Conservation (phyloP, 2,329 filamentous ascomycete species). For the Botryotinia narcissicola region DNA sequence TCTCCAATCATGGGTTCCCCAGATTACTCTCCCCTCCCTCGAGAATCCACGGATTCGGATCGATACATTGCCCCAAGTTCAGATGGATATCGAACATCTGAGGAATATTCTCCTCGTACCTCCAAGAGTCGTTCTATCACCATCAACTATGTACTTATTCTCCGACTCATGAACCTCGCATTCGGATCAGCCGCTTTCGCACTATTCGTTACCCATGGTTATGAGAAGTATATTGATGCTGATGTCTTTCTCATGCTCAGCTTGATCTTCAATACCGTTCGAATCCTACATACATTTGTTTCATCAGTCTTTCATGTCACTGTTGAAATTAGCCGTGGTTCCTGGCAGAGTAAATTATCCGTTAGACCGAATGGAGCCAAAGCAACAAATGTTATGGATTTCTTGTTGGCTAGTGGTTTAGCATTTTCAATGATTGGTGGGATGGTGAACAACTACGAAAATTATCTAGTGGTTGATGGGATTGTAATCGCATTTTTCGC, state of each 20-base stretch:
- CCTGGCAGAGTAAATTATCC: neutral
- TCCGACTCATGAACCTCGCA: neutral
- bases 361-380: neutral
- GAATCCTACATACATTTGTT: neutral
- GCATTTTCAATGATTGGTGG: neutral
- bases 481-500: neutral
- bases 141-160: slow-evolving; percentile 6
- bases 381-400: neutral
- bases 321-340: neutral
- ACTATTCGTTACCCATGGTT: neutral
- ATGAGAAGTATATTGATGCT: neutral
- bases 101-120: neutral
- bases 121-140: neutral
- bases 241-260: neutral
- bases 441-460: neutral
- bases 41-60: slow-evolving; percentile 10
- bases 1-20: slow-evolving; percentile 7
- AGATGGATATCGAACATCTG: neutral
- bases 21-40: neutral
- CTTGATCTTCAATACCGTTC: neutral
- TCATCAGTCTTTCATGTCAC: neutral
- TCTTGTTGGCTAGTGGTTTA: neutral
- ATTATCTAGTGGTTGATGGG: neutral
- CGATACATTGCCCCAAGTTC: neutral
- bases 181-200: slow-evolving; percentile 3